A percentile compares a stretch with the other conserved stretches of the same genome.
Conservation (phyloP, 495 filamentous ascomycete genomes). For the Bathelium albidoporum region DNA sequence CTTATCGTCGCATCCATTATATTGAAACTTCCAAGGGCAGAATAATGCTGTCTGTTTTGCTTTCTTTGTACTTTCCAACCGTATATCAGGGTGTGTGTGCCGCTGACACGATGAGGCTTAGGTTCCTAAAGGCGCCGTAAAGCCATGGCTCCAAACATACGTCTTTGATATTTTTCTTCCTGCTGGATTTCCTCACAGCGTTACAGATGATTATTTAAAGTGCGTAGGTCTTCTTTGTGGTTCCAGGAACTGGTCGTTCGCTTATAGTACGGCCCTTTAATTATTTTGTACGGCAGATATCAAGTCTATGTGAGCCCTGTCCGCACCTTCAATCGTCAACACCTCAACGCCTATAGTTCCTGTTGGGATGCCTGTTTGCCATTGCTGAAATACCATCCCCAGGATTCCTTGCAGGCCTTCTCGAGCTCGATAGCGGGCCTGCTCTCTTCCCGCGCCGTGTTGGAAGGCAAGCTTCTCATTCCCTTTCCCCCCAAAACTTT, state of each 20-base stretch:
- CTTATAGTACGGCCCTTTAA: background rate
- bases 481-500: background rate
- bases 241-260: conserved; percentile 11
- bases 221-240: conserved; percentile 37
- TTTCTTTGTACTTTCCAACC: background rate
- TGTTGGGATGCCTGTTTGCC: no score
- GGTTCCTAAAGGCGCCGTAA: conserved; percentile 22
- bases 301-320: conserved; percentile 55
- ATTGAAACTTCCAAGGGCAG: no score
- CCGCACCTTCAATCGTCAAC: conserved; percentile 8
- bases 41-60: background rate
- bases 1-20: no score
- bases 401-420: conserved; percentile 96
- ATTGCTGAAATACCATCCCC: background rate
- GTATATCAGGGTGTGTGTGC: no score
- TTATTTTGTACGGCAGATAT: conserved; percentile 42
- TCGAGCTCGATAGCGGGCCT: conserved; percentile 86
- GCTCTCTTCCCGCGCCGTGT: conserved; percentile 75
- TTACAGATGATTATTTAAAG: conserved; percentile 78
- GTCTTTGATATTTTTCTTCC: conserved; percentile 77
- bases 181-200: conserved; percentile 81
- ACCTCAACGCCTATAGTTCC: conserved; percentile 14
- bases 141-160: conserved; percentile 25
- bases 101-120: background rate
- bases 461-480: conserved; percentile 52